Evolutionary conservation across 2,329 filamentous ascomycete genomes (phyloP), one percentile per base, ranked within the genome.

Genomic region (Epichloe elymi): DNA sequence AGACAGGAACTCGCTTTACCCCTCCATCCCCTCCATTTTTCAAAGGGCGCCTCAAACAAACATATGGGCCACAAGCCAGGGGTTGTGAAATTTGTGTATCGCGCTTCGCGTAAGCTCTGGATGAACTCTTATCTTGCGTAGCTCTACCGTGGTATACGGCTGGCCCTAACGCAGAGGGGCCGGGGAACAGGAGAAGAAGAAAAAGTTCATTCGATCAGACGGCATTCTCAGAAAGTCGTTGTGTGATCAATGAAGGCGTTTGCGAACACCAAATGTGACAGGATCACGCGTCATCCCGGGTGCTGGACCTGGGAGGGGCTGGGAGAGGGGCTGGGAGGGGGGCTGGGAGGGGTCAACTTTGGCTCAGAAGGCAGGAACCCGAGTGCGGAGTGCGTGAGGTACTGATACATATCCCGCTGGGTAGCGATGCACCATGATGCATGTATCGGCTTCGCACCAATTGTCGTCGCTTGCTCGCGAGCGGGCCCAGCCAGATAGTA

Each of bases 391-490:
- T 23, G 0, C n/a, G 35, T 50, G 51, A 50, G 50, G 57, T 58
- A 55, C 51, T 41, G 51, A 51, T 67, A 68, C 66, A 60, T 61
- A 57, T 43, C 57, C 35, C 45, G 55, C 66, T 67, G 64, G 65
- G 65, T 63, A 68, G 63, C 64, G 51, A 67, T 64, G 62, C 65
- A 53, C 65, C 59, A 58, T 50, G 58, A 59, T 56, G 55, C 53
- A 58, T 53, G 58, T 63, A 62, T 44, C 42, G 7, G 23, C 23
- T 26, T 26, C 23, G 2, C 23, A 6, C 23, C 23, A 26, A 26
- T 7, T 26, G 23, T 26, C 0, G 23, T 26, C 23, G 23, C 6
- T 26, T 26, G 23, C 23, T 26, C 23, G 7, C 23, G 23, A 26
- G 23, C 23, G 23, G 23, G 7, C 23, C 23, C 23, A 26, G 23